These are phyloP conservation scores for Zymoseptoria ardabiliae DNA, from an alignment of 2,329 filamentous ascomycete species.

Conservation along the genomic window DNA sequence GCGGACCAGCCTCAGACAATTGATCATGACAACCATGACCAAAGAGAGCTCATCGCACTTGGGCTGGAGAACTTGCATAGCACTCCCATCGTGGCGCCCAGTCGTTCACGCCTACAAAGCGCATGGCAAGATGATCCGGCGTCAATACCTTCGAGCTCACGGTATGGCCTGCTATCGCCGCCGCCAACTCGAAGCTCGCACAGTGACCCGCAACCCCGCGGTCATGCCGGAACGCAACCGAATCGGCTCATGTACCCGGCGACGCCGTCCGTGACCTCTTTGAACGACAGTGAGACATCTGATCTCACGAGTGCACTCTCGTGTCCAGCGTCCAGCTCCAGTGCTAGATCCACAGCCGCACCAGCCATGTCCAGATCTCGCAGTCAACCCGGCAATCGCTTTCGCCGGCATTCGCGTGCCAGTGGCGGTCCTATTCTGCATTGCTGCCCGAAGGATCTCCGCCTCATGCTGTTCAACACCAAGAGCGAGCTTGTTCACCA, in stretches of 20 bases:
- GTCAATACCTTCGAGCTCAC: not conserved
- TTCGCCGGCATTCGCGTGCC: not conserved
- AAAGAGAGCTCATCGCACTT: not conserved
- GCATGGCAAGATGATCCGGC: not conserved
- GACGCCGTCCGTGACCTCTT: not conserved
- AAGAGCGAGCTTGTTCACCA: not conserved
- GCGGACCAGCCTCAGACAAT: not conserved
- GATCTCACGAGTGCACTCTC: not conserved
- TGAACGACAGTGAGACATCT: not conserved
- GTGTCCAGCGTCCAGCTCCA: not conserved
- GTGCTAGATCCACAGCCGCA: not conserved
- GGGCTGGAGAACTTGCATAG: not conserved
- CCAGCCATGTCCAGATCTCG: not conserved
- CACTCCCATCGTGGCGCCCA: not conserved
- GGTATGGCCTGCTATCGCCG: not conserved
- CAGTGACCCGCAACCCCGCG: not conserved
- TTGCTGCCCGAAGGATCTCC: not conserved
- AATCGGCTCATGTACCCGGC: not conserved
- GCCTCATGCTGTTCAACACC: not conserved
- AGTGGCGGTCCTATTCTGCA: not conserved
- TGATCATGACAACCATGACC: not conserved
- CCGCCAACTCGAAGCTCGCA: not conserved
- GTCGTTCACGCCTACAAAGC: not conserved
- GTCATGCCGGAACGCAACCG: not conserved
- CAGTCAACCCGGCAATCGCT: not conserved